Evolutionary conservation across 2,329 filamentous ascomycete species (phyloP).

Genomic region (Aspergillus transmontanensis): DNA sequence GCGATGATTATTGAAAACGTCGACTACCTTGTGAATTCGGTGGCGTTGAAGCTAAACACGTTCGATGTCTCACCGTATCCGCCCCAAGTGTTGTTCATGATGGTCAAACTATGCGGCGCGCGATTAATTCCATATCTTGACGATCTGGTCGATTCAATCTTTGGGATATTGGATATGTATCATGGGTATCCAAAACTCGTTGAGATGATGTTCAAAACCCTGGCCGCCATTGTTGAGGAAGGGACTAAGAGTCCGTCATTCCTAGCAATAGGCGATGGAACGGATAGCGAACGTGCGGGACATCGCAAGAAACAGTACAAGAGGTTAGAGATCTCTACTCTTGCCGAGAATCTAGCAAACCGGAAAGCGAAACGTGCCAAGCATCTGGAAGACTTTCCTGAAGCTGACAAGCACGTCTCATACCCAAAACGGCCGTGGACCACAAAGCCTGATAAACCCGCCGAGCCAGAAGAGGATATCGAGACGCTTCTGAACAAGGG

Average conservation of each 20-base stretch:
- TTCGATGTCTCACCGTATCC: conserved; percentile 91
- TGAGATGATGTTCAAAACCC: conserved; percentile 78
- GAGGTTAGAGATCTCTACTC: conserved; percentile 33
- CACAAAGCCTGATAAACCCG: conserved; percentile 25
- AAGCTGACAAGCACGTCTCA: conserved; percentile 25
- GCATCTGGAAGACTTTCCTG: conserved; percentile 23
- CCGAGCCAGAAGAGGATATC: conserved; percentile 17
- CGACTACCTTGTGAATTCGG: conserved; percentile 94
- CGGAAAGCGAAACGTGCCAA: conserved; percentile 35
- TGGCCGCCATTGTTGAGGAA: conserved; percentile 82
- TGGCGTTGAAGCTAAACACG: conserved; percentile 84
- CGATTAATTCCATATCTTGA: conserved; percentile 83
- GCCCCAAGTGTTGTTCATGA: conserved; percentile 89
- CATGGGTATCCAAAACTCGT: conserved; percentile 89
- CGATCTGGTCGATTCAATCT: conserved; percentile 87
- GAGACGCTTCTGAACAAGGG: conserved; percentile 18
- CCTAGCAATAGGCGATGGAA: conserved; percentile 46
- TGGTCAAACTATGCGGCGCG: conserved; percentile 84
- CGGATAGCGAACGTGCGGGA: conserved; percentile 24
- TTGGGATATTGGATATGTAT: conserved; percentile 89
- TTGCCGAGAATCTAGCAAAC: conserved; percentile 37
- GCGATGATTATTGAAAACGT: conserved; percentile 86
- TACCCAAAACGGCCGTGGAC: conserved; percentile 40
- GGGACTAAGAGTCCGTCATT: conserved; percentile 62
- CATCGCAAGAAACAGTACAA: conserved; percentile 35